Base-by-base conservation (phyloP, 2,329 filamentous ascomycete genomes). In the Torrubiella hemipterigena region DNA sequence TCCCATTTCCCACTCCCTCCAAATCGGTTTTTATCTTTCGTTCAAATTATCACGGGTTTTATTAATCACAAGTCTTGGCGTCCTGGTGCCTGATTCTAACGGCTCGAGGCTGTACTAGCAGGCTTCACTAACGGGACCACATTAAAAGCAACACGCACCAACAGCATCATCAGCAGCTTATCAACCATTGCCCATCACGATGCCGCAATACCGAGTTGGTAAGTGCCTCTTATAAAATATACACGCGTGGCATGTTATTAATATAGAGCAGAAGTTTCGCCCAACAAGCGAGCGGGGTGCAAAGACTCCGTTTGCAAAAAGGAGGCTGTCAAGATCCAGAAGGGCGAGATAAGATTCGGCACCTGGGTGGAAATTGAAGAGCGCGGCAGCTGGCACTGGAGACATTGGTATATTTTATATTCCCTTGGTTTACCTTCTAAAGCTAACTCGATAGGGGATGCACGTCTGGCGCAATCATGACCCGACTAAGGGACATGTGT, bases 281-380 rank as follows among this genome's bases (percentile, higher is more conserved):
- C 65, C 27, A 80, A 69, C 50, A 72, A 67, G 45, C 80, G 86
- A 36, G 83, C 87, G 32, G 72, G 62, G 30, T 96, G 87, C 61
- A 68, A 77, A 39, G 77, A 77, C 49, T 65, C 61, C 5, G 65
- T 76, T 39, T 95, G 89, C 67, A 86, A 86, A 55, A 67, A 80
- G 3, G 59, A 58, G 2, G 62, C 49, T 2, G 50, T 67, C 47
- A 94, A 93, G 58, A 84, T 93, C 48, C 42, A 47, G 17, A 93
- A 93, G 59, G 84, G 79, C 34, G 74, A 84, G 41, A 59, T 94
- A 3, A 80, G 89, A 33, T 71, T 86, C 32, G 89, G 82, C 25
- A 69, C 67, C 15, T 83, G 78, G 65, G 69, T 93, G 39, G 69
- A 69, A 7, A 69, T 79, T 18, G 46, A 63, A 0, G 67, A 70